Evolutionary conservation across 495 filamentous ascomycete species (phyloP).

Genomic region (Extremus antarcticus): DNA sequence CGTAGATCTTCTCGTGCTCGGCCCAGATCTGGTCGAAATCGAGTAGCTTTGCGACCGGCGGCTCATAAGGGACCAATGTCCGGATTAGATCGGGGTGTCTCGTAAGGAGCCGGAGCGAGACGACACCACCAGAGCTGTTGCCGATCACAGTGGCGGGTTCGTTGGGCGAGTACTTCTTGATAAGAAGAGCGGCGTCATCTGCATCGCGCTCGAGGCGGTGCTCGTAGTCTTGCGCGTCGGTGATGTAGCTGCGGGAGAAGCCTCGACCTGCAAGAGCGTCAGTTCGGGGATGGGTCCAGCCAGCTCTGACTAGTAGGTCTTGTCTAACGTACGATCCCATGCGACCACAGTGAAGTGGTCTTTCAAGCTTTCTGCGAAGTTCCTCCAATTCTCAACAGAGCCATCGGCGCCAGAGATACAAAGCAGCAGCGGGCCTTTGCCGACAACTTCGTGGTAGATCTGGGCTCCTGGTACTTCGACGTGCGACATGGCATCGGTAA

Average conservation of each 20-base stretch:
- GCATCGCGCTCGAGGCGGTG: conserved; percentile 9
- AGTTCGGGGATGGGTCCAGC: background rate
- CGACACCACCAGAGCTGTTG: conserved; percentile 13
- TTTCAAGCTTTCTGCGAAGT: background rate
- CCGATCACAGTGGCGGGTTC: conserved; percentile 10
- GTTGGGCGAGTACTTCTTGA: conserved; percentile 7
- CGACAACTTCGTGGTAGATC: conserved; percentile 12
- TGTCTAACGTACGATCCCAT: conserved; percentile 1
- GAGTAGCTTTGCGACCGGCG: conserved; percentile 9
- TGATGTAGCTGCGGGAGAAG: conserved; percentile 10
- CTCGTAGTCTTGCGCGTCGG: conserved; percentile 8
- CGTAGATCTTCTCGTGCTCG: conserved; percentile 7
- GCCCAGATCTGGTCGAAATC: conserved; percentile 7
- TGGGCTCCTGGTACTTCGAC: conserved; percentile 2
- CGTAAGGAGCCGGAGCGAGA: conserved; percentile 9
- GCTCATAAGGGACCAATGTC: conserved; percentile 10
- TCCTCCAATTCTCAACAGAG: conserved; percentile 1
- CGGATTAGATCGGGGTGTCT: conserved; percentile 6
- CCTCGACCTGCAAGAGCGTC: background rate
- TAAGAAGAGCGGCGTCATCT: conserved; percentile 14
- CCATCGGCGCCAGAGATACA: conserved; percentile 18
- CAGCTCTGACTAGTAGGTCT: background rate
- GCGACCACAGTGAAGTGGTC: conserved; percentile 5
- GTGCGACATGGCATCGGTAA: conserved; percentile 1
- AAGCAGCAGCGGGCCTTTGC: conserved; percentile 15